These are phyloP conservation scores for Aspergillus affinis DNA, from an alignment of 495 filamentous ascomycete species.

Conservation along the genomic window DNA sequence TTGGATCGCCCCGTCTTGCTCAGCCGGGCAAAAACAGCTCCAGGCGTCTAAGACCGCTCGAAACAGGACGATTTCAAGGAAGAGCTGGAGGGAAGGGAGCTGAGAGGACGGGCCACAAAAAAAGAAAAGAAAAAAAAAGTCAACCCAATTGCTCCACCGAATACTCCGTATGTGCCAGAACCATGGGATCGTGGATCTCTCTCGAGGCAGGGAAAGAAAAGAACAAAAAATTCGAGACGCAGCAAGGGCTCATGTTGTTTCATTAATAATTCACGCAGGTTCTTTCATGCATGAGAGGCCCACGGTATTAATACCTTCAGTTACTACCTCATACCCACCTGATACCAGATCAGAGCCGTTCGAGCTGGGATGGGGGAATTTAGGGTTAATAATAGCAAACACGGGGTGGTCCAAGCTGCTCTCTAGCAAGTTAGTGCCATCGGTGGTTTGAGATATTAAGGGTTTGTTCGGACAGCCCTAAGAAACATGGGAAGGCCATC, in stretches of 20 bases:
- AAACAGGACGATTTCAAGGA: background rate
- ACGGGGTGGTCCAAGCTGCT: background rate
- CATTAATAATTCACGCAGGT: background rate
- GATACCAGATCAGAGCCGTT: background rate
- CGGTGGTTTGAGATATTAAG: too few species aligned
- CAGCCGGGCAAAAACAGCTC: background rate
- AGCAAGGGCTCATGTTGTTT: background rate
- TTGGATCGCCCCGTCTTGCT: slow-evolving; percentile 16
- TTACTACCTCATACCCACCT: background rate
- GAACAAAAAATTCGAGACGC: background rate
- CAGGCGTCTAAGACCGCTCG: slow-evolving; percentile 3
- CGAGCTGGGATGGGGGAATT: background rate
- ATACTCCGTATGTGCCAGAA: slow-evolving; percentile 28
- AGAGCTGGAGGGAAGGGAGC: slow-evolving; percentile 9
- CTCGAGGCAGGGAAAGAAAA: slow-evolving; percentile 8
- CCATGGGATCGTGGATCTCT: slow-evolving; percentile 25
- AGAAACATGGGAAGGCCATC: too few species aligned
- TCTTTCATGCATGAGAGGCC: background rate
- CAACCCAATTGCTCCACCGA: slow-evolving; percentile 20
- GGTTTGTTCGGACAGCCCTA: too few species aligned
- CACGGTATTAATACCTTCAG: background rate
- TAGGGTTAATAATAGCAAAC: background rate
- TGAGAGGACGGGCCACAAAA: slow-evolving; percentile 11
- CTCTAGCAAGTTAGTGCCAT: background rate
- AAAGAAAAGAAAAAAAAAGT: slow-evolving; percentile 8